Base-by-base conservation (phyloP, 2,329 filamentous ascomycete genomes). In the Zymoseptoria crescenta region DNA sequence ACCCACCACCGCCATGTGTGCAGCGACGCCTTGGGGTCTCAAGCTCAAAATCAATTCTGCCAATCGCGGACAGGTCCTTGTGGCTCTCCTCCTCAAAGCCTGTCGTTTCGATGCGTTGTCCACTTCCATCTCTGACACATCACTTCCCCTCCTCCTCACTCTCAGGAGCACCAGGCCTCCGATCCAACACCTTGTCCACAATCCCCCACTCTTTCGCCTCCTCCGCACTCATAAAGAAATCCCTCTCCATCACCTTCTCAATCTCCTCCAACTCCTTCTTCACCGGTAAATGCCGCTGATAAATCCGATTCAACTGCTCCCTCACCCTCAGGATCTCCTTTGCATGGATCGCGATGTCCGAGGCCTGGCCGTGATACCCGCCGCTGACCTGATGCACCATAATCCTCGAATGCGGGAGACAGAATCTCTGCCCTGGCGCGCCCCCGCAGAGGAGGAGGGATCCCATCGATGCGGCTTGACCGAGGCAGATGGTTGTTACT, bases 351-450 rank as follows among this genome's bases (percentile, higher is more conserved):
- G 96, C 83, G 64, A 99, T 97, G 70, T 99, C 94, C 30, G 77
- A 81, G 29, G 85, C 85, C 64, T 87, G 84, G 10, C 85, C 85
- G 50, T 78, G 79, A 68, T 86, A 87, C 2, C 85, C 85, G 52
- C 93, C 93, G 2, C 88, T 86, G 0, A 95, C 94, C 73, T 99
- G 94, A 76, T 99, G 94, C 57, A 99, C 87, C 94, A 99, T 99
- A 70, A 99, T 88, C 56, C 89, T 88, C 67, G 87, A 90, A 74
- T 99, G 92, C n/a, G 92, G 92, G 35, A 99, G 81, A 57, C 90
- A 91, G 74, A 87, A 96, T 45, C 94, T 81, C 74, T 94, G 91
- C 16, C 91, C 91, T 0, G 88, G 81, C 59, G 90, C 84, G 20
- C 95, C 94, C 52, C 93, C 94, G 53, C 89, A 88, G 0, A 99